Evolutionary conservation across 139 green algal species (phyloP).

Genomic region (Astrephomene gubernaculifera): DNA sequence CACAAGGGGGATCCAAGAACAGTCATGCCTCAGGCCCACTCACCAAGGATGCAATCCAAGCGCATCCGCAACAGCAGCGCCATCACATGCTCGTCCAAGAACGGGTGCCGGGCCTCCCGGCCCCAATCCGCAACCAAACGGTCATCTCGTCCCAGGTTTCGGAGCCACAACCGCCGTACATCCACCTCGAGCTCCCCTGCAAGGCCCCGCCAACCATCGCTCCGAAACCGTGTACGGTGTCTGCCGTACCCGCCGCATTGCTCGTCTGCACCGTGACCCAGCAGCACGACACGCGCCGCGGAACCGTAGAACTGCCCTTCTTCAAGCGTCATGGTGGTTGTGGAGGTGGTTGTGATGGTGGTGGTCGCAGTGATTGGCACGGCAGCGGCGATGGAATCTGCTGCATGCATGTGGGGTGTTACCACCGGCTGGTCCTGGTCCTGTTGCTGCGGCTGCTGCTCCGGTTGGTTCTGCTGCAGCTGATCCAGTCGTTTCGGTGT

Average conservation of each 20-base stretch:
- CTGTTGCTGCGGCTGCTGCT: too few species aligned
- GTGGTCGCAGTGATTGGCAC: too few species aligned
- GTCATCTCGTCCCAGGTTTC: slow-evolving; percentile 96
- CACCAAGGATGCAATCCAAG: slow-evolving; percentile 51
- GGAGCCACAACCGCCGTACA: slow-evolving; percentile 86
- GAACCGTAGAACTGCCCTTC: slow-evolving; percentile 63
- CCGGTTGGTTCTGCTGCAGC: too few species aligned
- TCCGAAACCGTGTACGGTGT: slow-evolving; percentile 83
- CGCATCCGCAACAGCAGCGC: slow-evolving; percentile 60
- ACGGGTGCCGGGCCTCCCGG: slow-evolving; percentile 88
- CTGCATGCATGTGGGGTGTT: too few species aligned
- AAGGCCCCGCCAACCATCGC: slow-evolving; percentile 55
- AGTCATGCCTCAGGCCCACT: neutral
- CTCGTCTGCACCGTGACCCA: slow-evolving; percentile 96
- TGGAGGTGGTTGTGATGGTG: too few species aligned
- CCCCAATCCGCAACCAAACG: slow-evolving; percentile 86
- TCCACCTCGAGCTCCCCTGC: slow-evolving; percentile 86
- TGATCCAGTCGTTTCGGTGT: too few species aligned
- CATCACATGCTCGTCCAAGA: slow-evolving; percentile 91
- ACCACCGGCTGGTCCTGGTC: too few species aligned
- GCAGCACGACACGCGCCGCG: slow-evolving; percentile 80
- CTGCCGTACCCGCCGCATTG: slow-evolving; percentile 93
- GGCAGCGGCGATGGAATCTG: too few species aligned
- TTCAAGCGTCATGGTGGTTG: too few species aligned
- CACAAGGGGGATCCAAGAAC: too few species aligned